These are phyloP conservation scores for Oryza coarctata DNA, from an alignment of 176 grass and related monocot species.

Conservation along the genomic window DNA sequence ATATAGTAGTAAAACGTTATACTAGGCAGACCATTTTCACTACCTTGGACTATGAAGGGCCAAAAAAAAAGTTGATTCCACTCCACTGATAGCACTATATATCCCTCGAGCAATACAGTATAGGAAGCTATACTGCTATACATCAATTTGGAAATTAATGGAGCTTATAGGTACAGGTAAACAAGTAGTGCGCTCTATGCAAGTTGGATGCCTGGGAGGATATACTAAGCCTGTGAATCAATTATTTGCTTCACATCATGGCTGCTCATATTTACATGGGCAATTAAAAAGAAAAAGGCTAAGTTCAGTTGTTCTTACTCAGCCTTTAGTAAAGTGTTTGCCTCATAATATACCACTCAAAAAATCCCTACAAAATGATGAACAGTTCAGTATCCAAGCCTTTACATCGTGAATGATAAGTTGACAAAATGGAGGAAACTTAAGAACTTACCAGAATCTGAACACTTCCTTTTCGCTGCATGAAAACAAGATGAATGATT, in stretches of 20 bases:
- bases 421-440: neutral
- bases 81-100: neutral
- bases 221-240: neutral
- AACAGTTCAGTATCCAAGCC: neutral
- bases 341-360: conserved; percentile 74
- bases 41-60: neutral
- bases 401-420: conserved; percentile 6
- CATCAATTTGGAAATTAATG: too few relatives aligned
- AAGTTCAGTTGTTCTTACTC: conserved; percentile 3
- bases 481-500: neutral
- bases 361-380: conserved; percentile 59
- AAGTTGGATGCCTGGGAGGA: neutral
- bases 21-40: neutral
- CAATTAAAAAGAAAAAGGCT: neutral
- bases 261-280: neutral
- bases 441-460: conserved; percentile 71
- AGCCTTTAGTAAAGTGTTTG: neutral
- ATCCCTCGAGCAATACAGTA: neutral
- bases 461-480: conserved; percentile 73
- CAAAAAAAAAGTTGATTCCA: neutral
- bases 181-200: too few relatives aligned
- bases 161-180: too few relatives aligned
- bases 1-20: too few relatives aligned
- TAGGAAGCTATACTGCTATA: neutral
- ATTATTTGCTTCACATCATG: neutral